These are phyloP conservation scores for Cercophora sp. DNA, from an alignment of 495 filamentous ascomycete genomes.

Conservation along the genomic window DNA sequence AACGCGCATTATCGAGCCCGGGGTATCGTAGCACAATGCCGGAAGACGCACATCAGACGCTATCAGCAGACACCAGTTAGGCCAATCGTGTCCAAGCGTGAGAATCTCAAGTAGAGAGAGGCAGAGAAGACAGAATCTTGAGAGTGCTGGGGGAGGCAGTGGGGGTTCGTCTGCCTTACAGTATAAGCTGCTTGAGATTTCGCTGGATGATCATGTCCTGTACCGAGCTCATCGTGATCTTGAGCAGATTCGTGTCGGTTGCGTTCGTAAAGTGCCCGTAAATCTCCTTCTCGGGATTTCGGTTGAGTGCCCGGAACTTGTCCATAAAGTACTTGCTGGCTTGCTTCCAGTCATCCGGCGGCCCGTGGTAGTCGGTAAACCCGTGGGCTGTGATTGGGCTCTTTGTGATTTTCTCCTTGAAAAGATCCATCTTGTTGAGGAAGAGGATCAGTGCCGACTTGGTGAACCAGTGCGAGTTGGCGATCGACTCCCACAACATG, in stretches of 20 bases:
- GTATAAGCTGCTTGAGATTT: conserved; percentile 89
- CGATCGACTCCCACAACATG: conserved; percentile 96
- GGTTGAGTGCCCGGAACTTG: conserved; percentile 82
- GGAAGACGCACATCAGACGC: no score
- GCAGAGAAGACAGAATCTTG: no score
- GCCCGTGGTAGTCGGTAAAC: conserved; percentile 82
- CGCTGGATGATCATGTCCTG: conserved; percentile 99
- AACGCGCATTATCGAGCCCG: no score
- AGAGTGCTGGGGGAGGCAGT: no score
- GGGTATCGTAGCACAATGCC: no score
- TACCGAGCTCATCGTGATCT: conserved; percentile 95
- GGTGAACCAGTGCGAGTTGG: conserved; percentile 96
- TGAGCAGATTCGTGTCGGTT: conserved; percentile 90
- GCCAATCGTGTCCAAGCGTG: no score
- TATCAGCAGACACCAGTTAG: no score
- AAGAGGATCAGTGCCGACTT: conserved; percentile 95
- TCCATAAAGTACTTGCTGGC: conserved; percentile 84
- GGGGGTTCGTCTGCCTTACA: conserved; percentile 57
- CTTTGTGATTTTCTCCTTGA: conserved; percentile 78
- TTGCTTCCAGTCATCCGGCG: conserved; percentile 49
- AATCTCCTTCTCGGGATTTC: conserved; percentile 80
- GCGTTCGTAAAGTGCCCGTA: conserved; percentile 94
- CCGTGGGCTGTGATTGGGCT: conserved; percentile 80
- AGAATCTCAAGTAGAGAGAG: no score
- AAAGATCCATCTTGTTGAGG: conserved; percentile 98